Percentiles rank a stretch among this genome's conserved stretches.
Evolutionary conservation across 345 rosid genomes (phyloP).

Genomic region (Salix suchowensis): DNA sequence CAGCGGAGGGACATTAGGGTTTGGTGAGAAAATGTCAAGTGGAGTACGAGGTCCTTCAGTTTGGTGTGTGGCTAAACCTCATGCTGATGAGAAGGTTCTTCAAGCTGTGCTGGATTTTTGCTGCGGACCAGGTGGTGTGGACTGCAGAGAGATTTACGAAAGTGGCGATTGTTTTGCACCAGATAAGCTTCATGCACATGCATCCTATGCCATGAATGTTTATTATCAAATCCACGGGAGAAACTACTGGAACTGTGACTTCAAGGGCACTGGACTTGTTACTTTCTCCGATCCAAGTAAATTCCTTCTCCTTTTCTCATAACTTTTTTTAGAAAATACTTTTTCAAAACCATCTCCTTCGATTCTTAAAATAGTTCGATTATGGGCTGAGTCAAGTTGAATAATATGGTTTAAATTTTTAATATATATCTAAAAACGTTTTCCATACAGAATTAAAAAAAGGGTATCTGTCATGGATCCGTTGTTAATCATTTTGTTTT

Average conservation of each 20-base stretch:
- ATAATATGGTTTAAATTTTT: too few species aligned
- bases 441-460: too few species aligned
- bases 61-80: slow-evolving; percentile 75
- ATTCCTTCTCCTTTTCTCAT: background rate
- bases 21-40: slow-evolving; percentile 26
- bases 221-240: slow-evolving; percentile 70
- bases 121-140: slow-evolving; percentile 69
- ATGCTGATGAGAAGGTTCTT: slow-evolving; percentile 53
- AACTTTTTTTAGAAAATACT: too few species aligned
- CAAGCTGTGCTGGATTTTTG: slow-evolving; percentile 52
- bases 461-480: too few species aligned
- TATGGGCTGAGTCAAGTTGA: background rate
- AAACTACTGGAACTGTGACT: slow-evolving; percentile 73
- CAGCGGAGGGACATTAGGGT: slow-evolving; percentile 23
- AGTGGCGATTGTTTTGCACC: slow-evolving; percentile 48
- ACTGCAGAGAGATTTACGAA: slow-evolving; percentile 50
- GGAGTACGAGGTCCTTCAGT: slow-evolving; percentile 49
- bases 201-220: slow-evolving; percentile 64
- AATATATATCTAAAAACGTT: too few species aligned
- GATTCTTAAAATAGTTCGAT: too few species aligned
- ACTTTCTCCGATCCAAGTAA: slow-evolving; percentile 68
- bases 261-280: slow-evolving; percentile 59
- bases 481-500: background rate
- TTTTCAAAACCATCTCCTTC: too few species aligned
- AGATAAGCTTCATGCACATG: slow-evolving; percentile 57